Evolutionary conservation across 148 eudicot species (phyloP).

Genomic region (Rheum nobile): DNA sequence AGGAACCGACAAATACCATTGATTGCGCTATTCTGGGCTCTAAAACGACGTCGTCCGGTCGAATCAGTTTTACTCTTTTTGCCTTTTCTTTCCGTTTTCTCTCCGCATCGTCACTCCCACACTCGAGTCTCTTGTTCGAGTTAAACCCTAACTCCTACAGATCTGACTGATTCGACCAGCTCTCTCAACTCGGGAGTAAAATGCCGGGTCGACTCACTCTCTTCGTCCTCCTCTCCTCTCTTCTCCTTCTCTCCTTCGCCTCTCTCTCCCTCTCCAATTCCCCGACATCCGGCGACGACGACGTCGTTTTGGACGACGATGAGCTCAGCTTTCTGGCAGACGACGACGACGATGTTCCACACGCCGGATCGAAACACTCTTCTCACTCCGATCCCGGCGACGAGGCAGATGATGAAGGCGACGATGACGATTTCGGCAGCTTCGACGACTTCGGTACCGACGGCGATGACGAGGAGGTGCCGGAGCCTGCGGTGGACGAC

Average conservation of each 20-base stretch:
- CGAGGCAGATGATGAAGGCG: constrained; percentile 17
- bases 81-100: background rate
- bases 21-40: background rate
- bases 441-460: constrained; percentile 20
- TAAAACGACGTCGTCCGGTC: background rate
- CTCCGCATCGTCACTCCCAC: background rate
- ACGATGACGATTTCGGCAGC: constrained; percentile 31
- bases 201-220: constrained; percentile 47
- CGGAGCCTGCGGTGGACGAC: constrained; percentile 35
- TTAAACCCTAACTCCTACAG: background rate
- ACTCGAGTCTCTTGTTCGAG: background rate
- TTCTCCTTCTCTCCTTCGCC: constrained; percentile 23
- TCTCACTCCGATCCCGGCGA: constrained; percentile 19
- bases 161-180: background rate
- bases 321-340: constrained; percentile 67
- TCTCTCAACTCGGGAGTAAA: constrained; percentile 7
- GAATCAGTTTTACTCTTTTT: background rate
- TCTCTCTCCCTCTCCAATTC: constrained; percentile 16
- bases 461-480: constrained; percentile 15
- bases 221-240: constrained; percentile 25
- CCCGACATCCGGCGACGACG: constrained; percentile 12
- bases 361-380: constrained; percentile 10
- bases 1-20: background rate
- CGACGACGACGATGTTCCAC: constrained; percentile 15
- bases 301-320: constrained; percentile 32